Evolutionary conservation across 352 stramenopile genomes (phyloP).

Genomic region (Phytophthora citricola): DNA sequence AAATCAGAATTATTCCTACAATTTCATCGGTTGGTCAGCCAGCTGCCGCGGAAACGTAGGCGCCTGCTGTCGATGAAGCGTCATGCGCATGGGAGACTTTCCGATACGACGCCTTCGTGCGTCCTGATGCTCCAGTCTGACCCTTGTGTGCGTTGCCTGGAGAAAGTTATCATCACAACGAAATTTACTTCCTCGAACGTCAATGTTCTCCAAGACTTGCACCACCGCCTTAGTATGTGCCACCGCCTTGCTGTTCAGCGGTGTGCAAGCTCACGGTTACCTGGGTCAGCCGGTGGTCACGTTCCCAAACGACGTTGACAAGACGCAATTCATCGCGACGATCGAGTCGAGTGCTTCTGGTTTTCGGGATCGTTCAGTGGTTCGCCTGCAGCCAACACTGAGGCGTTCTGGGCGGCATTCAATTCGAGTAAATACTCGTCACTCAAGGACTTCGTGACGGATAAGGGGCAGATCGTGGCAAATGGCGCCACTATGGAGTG

Average conservation of each 20-base stretch:
- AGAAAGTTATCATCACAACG: constrained; percentile 25
- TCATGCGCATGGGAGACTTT: constrained; percentile 11
- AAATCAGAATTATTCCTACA: constrained; percentile 34
- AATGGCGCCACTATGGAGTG: constrained; percentile 35
- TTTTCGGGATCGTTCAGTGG: constrained; percentile 30
- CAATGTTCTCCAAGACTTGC: constrained; percentile 22
- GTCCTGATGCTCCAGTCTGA: constrained; percentile 18
- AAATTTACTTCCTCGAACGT: constrained; percentile 27
- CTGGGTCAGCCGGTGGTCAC: constrained; percentile 33
- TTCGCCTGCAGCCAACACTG: constrained; percentile 31
- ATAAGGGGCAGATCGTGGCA: constrained; percentile 24
- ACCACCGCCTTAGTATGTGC: constrained; percentile 11
- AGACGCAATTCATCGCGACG: constrained; percentile 49
- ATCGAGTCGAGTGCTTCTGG: constrained; percentile 42
- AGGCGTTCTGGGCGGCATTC: constrained; percentile 36
- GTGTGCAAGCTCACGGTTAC: constrained; percentile 43
- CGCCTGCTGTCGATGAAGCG: constrained; percentile 30
- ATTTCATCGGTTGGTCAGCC: constrained; percentile 18
- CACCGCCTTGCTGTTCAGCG: constrained; percentile 17
- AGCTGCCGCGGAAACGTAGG: constrained; percentile 17
- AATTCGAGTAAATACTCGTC: constrained; percentile 44
- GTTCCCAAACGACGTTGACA: constrained; percentile 38
- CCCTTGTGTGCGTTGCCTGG: neutral
- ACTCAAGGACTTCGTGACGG: constrained; percentile 34
- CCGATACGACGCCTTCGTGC: constrained; percentile 11